These are phyloP conservation scores for Plantago rigida DNA, from an alignment of 305 asterid genomes.

Conservation along the genomic window DNA sequence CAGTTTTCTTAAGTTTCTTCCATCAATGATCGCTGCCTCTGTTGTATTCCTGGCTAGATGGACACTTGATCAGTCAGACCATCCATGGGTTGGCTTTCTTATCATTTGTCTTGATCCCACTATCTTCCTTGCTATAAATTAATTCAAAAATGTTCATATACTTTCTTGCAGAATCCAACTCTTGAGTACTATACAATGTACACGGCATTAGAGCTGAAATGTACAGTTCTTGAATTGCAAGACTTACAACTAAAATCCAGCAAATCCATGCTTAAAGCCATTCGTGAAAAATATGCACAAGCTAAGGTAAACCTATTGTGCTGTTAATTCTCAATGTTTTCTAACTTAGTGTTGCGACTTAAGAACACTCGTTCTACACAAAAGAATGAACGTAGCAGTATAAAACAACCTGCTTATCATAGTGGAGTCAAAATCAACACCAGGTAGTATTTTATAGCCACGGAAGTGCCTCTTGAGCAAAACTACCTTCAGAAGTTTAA, in stretches of 20 bases:
- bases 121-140: not conserved
- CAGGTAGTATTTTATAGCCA: not conserved
- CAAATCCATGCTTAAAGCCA: slow-evolving; percentile 43
- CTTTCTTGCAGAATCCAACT: slow-evolving; percentile 62
- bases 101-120: slow-evolving; percentile 16
- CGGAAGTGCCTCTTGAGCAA: not conserved
- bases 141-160: slow-evolving; percentile 9
- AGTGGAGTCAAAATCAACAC: not conserved
- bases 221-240: slow-evolving; percentile 56
- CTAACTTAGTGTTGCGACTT: too few relatives aligned
- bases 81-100: slow-evolving; percentile 80
- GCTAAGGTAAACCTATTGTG: slow-evolving; percentile 45
- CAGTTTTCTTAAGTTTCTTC: slow-evolving; percentile 74
- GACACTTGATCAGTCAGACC: slow-evolving; percentile 83
- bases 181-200: slow-evolving; percentile 74
- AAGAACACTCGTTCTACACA: too few relatives aligned
- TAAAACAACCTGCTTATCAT: not conserved
- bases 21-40: slow-evolving; percentile 88
- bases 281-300: slow-evolving; percentile 80
- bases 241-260: slow-evolving; percentile 56
- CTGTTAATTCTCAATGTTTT: not conserved
- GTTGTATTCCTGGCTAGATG: slow-evolving; percentile 90
- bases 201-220: slow-evolving; percentile 51
- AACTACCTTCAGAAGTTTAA: not conserved
- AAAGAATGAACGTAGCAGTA: not conserved